Evolutionary conservation across 2,329 filamentous ascomycete species (phyloP), one percentile per base, ranked within the genome.

Genomic region (Fusarium bulbicola): DNA sequence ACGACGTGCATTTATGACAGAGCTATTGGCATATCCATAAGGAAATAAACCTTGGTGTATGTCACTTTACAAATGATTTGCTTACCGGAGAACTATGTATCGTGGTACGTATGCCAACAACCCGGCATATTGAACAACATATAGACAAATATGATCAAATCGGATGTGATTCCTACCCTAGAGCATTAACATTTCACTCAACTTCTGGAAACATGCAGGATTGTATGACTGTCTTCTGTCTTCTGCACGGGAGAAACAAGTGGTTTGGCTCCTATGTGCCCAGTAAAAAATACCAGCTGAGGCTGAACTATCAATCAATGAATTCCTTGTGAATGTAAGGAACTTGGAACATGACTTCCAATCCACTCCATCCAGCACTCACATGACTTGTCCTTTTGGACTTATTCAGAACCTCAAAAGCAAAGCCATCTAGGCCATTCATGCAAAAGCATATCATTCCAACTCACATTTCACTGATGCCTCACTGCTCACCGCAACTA

Each of bases 41-140:
- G 50, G 10, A 18, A 39, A 28, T 3, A 0, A 7, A 3, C 6
- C 4, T 28, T 30, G 20, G 10, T n/a, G 10, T 2, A 14, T 18
- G 11, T 28, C 34, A 18, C 7, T 14, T 10, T 7, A 6, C 11
- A 6, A 18, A 15, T 18, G 15, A 14, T 28, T 6, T n/a, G 6
- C 8, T n/a, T 30, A n/a, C 24, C 24, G 24, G 24, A 39, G 32
- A 40, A 18, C 24, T 28, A 6, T n/a, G 11, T 13, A n/a, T 14
- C 12, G 3, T 28, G 50, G 13, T 13, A 18, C 30, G 3, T 52
- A 36, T 36, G n/a, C 9, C 32, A 20, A 36, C 14, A 15, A 26
- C 6, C 13, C 13, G 3, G 12, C 11, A 12, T 52, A 4, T 14
- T 15, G 2, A 34, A 26, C 16, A 34, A 7, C 16, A 34, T 34